phyloP scores from a whole-genome alignment of 176 grass and related monocot genomes.

The Luzula sylvatica region DNA sequence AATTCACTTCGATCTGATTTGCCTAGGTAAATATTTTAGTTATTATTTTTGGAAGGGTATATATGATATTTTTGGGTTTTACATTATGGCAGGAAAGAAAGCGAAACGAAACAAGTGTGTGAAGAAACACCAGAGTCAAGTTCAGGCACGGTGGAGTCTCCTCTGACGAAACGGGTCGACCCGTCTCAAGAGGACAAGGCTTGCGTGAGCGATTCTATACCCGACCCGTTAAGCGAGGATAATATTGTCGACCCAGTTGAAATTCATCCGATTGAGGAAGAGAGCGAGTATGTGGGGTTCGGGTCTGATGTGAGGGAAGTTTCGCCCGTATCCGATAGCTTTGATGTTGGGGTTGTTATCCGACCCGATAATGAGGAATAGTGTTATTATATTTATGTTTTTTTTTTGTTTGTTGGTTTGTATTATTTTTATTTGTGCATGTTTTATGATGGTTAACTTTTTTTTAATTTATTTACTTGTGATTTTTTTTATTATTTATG shows the following conservation, averaged over 20 bases:
- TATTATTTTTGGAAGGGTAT: too few species aligned
- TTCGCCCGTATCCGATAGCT: slow-evolving; percentile 38
- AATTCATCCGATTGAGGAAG: slow-evolving; percentile 52
- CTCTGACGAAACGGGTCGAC: slow-evolving; percentile 44
- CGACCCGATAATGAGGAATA: slow-evolving; percentile 25
- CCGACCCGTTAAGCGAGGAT: slow-evolving; percentile 24
- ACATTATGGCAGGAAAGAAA: slow-evolving; percentile 43
- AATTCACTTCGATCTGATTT: slow-evolving; percentile 50
- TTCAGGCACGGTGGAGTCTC: slow-evolving; percentile 20
- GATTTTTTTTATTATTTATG: too few species aligned
- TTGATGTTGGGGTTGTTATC: slow-evolving; percentile 71
- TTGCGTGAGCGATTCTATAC: slow-evolving; percentile 60
- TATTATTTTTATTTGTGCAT: too few species aligned
- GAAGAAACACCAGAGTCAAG: slow-evolving; percentile 66
- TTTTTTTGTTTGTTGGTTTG: neutral
- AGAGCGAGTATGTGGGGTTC: slow-evolving; percentile 45
- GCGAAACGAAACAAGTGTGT: slow-evolving; percentile 62
- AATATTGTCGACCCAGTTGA: slow-evolving; percentile 52
- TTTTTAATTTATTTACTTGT: too few species aligned
- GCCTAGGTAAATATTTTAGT: slow-evolving; percentile 32
- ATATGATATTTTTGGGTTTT: too few species aligned
- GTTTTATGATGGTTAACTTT: too few species aligned
- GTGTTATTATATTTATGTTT: neutral
- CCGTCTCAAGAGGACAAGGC: slow-evolving; percentile 77
- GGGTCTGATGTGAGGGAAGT: slow-evolving; percentile 74